Evolutionary conservation across 2,329 filamentous ascomycete species (phyloP).

Genomic region (Ceratocystis diversiconidia): DNA sequence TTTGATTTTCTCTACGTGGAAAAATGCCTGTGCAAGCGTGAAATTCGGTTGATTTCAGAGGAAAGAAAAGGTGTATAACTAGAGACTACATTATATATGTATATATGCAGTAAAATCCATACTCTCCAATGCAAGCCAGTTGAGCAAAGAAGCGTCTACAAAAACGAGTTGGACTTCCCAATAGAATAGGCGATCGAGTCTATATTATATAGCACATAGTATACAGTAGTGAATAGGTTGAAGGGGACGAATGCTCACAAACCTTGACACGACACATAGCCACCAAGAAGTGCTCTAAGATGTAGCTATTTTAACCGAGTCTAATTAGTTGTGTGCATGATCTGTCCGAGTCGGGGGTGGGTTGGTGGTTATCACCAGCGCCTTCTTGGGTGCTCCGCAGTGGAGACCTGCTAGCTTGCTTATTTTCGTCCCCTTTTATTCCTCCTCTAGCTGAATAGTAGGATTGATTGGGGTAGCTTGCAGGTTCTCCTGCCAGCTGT

Average conservation of each 20-base stretch:
- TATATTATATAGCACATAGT: too few relatives aligned
- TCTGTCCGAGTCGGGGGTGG: background rate
- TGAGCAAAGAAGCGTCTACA: too few relatives aligned
- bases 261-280: background rate
- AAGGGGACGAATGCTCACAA: background rate
- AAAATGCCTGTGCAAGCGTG: background rate
- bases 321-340: background rate
- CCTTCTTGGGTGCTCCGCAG: background rate
- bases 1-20: background rate
- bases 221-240: too few relatives aligned
- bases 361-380: background rate
- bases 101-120: too few relatives aligned
- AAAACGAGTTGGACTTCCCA: too few relatives aligned
- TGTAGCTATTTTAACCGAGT: background rate
- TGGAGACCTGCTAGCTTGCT: background rate
- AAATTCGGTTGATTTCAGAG: background rate
- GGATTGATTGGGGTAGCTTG: background rate
- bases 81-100: background rate
- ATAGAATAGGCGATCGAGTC: too few relatives aligned
- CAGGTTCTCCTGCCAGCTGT: background rate
- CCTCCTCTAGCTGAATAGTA: too few relatives aligned
- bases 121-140: too few relatives aligned
- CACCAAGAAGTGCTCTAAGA: background rate
- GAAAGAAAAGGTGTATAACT: background rate
- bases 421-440: conserved; percentile 3